Evolutionary conservation across 176 grass and related monocot genomes (phyloP).

Genomic region (Dendrocalamus sinicus): DNA sequence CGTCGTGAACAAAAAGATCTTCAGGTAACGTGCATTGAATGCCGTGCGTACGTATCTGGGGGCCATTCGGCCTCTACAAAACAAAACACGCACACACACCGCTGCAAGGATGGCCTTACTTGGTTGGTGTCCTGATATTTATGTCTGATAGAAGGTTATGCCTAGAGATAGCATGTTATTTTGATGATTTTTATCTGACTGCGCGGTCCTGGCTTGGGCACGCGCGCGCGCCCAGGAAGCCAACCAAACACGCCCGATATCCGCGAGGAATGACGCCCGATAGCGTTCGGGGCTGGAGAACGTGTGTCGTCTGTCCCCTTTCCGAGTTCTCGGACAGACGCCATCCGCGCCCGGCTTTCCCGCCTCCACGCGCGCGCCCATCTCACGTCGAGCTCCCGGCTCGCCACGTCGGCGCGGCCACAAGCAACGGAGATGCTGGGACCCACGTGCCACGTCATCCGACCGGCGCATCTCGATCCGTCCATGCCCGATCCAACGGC

Average conservation of each 20-base stretch:
- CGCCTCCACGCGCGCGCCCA: not conserved
- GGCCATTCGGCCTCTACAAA: too few species aligned
- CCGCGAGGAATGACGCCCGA: not conserved
- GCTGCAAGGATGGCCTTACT: too few species aligned
- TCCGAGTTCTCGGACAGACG: constrained; percentile 23
- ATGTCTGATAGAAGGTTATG: too few species aligned
- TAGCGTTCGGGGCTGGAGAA: constrained; percentile 39
- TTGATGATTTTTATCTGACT: too few species aligned
- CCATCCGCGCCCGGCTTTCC: constrained; percentile 4
- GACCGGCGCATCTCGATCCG: not conserved
- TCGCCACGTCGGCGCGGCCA: constrained; percentile 41
- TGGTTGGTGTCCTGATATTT: too few species aligned
- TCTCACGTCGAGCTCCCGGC: constrained; percentile 10
- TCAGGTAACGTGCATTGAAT: not conserved
- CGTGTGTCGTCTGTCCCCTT: not conserved
- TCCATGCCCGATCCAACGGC: not conserved
- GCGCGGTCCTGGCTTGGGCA: too few species aligned
- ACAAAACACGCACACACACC: too few species aligned
- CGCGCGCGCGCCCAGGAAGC: too few species aligned
- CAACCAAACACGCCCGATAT: not conserved
- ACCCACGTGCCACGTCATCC: not conserved
- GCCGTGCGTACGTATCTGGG: not conserved
- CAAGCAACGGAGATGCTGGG: too few species aligned
- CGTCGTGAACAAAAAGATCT: too few species aligned
- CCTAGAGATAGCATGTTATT: too few species aligned